phyloP scores from a whole-genome alignment of 139 green algal species.

The Chlorella ohadii region DNA sequence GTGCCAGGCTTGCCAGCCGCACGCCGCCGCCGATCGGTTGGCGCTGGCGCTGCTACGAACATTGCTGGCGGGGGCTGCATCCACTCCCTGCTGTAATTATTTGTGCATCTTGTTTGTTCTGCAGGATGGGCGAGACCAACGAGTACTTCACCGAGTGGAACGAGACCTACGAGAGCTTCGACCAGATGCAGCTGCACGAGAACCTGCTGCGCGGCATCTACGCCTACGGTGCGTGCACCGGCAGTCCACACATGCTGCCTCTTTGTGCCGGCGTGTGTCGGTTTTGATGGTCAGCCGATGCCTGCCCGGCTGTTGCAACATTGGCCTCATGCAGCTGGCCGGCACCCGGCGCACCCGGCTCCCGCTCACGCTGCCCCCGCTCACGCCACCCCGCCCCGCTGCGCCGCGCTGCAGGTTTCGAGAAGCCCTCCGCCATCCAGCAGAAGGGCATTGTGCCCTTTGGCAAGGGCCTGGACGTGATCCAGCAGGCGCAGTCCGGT shows the following conservation, averaged over 20 bases:
- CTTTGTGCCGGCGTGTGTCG: too few species aligned
- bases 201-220: constrained; percentile 99
- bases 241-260: too few species aligned
- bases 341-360: too few species aligned
- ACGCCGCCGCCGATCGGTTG: too few species aligned
- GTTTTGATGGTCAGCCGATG: too few species aligned
- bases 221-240: constrained; percentile 87
- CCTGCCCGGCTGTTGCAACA: too few species aligned
- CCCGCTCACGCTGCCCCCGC: too few species aligned
- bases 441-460: constrained; percentile 99
- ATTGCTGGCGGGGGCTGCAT: too few species aligned
- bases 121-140: constrained; percentile 74
- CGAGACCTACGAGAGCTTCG: constrained; percentile 96
- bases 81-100: too few species aligned
- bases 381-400: too few species aligned
- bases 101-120: neutral
- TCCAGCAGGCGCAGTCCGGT: constrained; percentile 99
- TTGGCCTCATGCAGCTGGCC: too few species aligned
- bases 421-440: constrained; percentile 99
- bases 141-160: constrained; percentile 98
- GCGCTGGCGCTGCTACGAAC: too few species aligned
- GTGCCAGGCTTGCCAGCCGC: neutral
- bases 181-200: constrained; percentile 98
- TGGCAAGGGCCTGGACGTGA: constrained; percentile 97
- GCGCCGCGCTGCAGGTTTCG: constrained; percentile 80